phyloP scores from a whole-genome alignment of 805 yeast genomes.

The Wickerhamiella hasegawae region DNA sequence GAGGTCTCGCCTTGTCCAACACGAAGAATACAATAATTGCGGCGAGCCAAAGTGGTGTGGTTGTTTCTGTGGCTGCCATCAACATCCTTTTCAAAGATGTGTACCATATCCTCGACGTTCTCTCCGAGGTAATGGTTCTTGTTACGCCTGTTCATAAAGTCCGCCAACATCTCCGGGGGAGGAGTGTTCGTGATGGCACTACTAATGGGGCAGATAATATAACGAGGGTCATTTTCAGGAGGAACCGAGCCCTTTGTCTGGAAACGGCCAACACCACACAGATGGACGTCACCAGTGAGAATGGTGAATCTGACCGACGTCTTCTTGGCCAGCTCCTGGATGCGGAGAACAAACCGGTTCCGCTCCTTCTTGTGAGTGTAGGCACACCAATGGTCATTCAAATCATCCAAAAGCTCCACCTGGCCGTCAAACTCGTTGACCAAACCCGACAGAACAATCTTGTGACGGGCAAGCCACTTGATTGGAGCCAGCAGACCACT shows the following conservation, averaged over 20 bases:
- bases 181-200: slow-evolving; percentile 89
- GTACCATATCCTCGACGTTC: slow-evolving; percentile 72
- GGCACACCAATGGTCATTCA: slow-evolving; percentile 96
- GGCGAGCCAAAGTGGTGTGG: slow-evolving; percentile 33
- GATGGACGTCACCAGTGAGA: slow-evolving; percentile 85
- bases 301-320: slow-evolving; percentile 64
- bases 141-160: slow-evolving; percentile 49
- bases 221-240: slow-evolving; percentile 52
- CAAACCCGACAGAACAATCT: slow-evolving; percentile 45
- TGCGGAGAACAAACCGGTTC: slow-evolving; percentile 42
- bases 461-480: slow-evolving; percentile 29
- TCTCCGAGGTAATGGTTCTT: slow-evolving; percentile 45
- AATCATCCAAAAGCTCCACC: slow-evolving; percentile 79
- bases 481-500: slow-evolving; percentile 41
- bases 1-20: slow-evolving; percentile 6
- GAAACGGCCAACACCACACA: slow-evolving; percentile 71
- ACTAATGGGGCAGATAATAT: slow-evolving; percentile 69
- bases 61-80: slow-evolving; percentile 36
- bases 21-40: slow-evolving; percentile 39
- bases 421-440: slow-evolving; percentile 88
- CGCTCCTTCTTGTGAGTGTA: slow-evolving; percentile 74
- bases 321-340: slow-evolving; percentile 50
- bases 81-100: slow-evolving; percentile 46
- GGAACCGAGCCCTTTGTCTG: slow-evolving; percentile 31
- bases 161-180: slow-evolving; percentile 79